Conservation (phyloP, 305 asterid genomes). For the Fraxinus floribunda region DNA sequence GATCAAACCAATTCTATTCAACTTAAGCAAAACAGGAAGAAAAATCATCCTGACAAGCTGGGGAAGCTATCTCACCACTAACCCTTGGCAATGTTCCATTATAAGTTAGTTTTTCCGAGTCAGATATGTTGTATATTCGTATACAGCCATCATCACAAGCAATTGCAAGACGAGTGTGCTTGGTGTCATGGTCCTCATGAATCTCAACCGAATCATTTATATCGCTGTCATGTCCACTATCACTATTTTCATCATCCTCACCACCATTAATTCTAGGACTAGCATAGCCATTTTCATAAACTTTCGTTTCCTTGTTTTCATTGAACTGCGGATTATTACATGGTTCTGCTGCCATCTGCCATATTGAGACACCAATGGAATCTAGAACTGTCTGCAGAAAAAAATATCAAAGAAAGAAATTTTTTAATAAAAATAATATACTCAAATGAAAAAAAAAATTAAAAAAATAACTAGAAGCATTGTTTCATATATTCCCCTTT, state of each 20-base stretch:
- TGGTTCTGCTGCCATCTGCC: constrained; percentile 93
- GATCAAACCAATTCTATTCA: constrained; percentile 7
- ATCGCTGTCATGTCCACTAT: constrained; percentile 54
- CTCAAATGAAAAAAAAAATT: not conserved
- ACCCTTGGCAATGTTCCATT: constrained; percentile 71
- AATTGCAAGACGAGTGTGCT: constrained; percentile 54
- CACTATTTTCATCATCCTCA: constrained; percentile 47
- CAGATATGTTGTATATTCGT: constrained; percentile 58
- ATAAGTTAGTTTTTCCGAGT: constrained; percentile 53
- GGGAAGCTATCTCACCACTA: constrained; percentile 74
- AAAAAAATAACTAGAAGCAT: not conserved
- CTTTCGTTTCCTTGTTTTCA: constrained; percentile 25
- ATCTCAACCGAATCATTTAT: constrained; percentile 36
- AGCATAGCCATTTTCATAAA: constrained; percentile 53
- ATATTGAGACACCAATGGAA: constrained; percentile 68
- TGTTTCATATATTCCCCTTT: not conserved
- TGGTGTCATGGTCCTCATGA: constrained; percentile 37
- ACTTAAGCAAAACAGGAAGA: not conserved
- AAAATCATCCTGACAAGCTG: constrained; percentile 1
- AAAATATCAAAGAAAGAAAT: constrained; percentile 8
- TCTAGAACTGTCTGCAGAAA: constrained; percentile 71
- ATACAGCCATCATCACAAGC: constrained; percentile 99
- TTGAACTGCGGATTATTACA: constrained; percentile 25
- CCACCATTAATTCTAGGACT: constrained; percentile 33
- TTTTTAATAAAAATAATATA: not conserved